Evolutionary conservation across 805 yeast species (phyloP).

Genomic region (Hanseniaspora hatyaiensis): DNA sequence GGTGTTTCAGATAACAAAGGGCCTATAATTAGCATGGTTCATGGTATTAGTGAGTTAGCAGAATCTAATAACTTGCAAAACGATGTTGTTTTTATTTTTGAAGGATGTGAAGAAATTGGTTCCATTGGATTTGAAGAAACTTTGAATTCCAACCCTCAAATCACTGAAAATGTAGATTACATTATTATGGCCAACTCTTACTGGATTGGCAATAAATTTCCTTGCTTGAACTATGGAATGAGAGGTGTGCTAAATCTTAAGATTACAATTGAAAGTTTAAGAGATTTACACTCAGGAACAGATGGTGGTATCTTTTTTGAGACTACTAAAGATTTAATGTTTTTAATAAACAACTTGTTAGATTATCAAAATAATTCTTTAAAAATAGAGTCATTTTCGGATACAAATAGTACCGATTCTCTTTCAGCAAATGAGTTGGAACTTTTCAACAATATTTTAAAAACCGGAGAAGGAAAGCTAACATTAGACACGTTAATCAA

Average conservation of each 20-base stretch:
- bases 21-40: slow-evolving; percentile 75
- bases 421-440: slow-evolving; percentile 46
- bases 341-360: slow-evolving; percentile 40
- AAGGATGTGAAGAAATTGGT: slow-evolving; percentile 94
- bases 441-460: slow-evolving; percentile 50
- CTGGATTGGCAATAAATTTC: slow-evolving; percentile 82
- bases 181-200: slow-evolving; percentile 79
- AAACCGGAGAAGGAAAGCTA: slow-evolving; percentile 29
- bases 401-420: slow-evolving; percentile 22
- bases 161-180: slow-evolving; percentile 74
- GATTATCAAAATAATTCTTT: slow-evolving; percentile 38
- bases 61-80: slow-evolving; percentile 42
- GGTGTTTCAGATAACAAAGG: slow-evolving; percentile 95
- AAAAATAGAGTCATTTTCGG: slow-evolving; percentile 20
- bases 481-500: slow-evolving; percentile 48
- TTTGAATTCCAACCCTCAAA: slow-evolving; percentile 40
- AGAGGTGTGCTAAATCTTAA: slow-evolving; percentile 80
- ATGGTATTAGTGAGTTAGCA: slow-evolving; percentile 66
- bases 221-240: slow-evolving; percentile 87
- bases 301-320: slow-evolving; percentile 87
- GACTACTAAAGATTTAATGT: slow-evolving; percentile 76
- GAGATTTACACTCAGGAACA: slow-evolving; percentile 91
- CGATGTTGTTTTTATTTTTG: slow-evolving; percentile 74
- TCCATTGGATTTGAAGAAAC: slow-evolving; percentile 71
- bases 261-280: slow-evolving; percentile 63